Conservation (phyloP, 768 basidiomycete species). For the Fistulinella prunicolor region DNA sequence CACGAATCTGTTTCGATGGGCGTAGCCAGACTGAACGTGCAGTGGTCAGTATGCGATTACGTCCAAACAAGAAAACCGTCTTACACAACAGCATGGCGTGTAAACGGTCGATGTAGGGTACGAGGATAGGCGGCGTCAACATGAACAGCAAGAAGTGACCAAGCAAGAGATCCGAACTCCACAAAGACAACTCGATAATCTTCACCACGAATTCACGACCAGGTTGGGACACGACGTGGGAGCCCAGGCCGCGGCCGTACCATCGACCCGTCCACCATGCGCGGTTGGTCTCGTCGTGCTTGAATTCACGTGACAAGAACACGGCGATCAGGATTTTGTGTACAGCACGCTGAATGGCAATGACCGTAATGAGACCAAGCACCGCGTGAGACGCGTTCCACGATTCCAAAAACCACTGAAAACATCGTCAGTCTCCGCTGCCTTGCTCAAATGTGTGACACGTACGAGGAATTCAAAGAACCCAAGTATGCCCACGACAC, state of each 20-base stretch:
- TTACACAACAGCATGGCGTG: constrained; percentile 90
- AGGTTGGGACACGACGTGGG: constrained; percentile 94
- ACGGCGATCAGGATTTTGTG: constrained; percentile 94
- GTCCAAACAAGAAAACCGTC: constrained; percentile 7
- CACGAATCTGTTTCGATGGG: constrained; percentile 90
- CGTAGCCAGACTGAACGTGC: constrained; percentile 79
- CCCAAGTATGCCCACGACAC: constrained; percentile 82
- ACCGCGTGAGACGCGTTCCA: constrained; percentile 94
- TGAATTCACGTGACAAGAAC: constrained; percentile 96
- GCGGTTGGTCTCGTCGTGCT: constrained; percentile 97
- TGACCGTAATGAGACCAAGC: constrained; percentile 87
- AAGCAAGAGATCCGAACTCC: constrained; percentile 91
- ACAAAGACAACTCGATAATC: constrained; percentile 92
- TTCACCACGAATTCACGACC: constrained; percentile 97
- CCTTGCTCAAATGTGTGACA: constrained; percentile 9
- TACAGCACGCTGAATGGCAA: constrained; percentile 87
- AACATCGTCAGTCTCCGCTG: constrained; percentile 13
- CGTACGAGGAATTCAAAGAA: constrained; percentile 96
- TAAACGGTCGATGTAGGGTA: constrained; percentile 89
- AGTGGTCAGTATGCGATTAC: constrained; percentile 16
- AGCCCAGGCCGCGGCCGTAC: constrained; percentile 92
- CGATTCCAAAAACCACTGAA: constrained; percentile 88
- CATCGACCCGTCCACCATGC: constrained; percentile 99
- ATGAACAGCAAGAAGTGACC: constrained; percentile 88
- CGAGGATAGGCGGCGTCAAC: constrained; percentile 80